These are phyloP conservation scores for Candida silvatica DNA, from an alignment of 805 yeast species.

Conservation along the genomic window DNA sequence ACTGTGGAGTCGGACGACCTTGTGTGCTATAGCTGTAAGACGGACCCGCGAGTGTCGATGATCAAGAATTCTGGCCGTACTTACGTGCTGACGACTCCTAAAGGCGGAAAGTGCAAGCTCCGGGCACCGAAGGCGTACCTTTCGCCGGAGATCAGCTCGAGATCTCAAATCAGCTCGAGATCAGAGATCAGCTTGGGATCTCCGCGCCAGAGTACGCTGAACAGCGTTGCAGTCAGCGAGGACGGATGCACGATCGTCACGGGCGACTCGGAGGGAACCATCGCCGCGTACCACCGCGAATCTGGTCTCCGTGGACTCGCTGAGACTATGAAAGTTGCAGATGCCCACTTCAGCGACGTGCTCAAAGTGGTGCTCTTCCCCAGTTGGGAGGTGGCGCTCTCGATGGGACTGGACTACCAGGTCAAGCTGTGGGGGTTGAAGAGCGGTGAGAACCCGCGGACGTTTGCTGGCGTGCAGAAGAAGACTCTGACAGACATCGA, in stretches of 20 bases:
- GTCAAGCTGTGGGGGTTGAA: slow-evolving; percentile 53
- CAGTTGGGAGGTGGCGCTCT: slow-evolving; percentile 50
- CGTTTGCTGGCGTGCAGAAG: slow-evolving; percentile 39
- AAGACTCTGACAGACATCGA: slow-evolving; percentile 38
- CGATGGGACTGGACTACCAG: slow-evolving; percentile 49
- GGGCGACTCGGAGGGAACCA: slow-evolving; percentile 4
- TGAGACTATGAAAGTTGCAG: slow-evolving; percentile 5
- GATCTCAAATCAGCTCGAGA: background rate
- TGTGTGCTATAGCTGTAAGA: background rate
- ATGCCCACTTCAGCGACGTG: slow-evolving; percentile 47
- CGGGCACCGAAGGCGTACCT: slow-evolving; percentile 2
- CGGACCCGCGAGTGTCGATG: slow-evolving; percentile 1
- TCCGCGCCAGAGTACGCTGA: too few species aligned
- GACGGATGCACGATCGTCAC: too few species aligned
- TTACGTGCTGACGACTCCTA: slow-evolving; percentile 4
- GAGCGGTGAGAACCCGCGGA: slow-evolving; percentile 40
- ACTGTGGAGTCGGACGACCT: slow-evolving; percentile 4
- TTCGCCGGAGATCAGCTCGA: background rate
- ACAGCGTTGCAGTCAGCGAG: too few species aligned
- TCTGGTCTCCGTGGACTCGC: too few species aligned
- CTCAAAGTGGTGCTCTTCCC: slow-evolving; percentile 46
- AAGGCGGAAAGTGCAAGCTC: background rate
- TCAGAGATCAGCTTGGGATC: too few species aligned
- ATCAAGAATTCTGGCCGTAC: slow-evolving; percentile 3
- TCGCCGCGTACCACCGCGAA: too few species aligned